Evolutionary conservation across 2,329 filamentous ascomycete species (phyloP), one percentile per base, ranked within the genome.

Genomic region (Beauveria caledonica): DNA sequence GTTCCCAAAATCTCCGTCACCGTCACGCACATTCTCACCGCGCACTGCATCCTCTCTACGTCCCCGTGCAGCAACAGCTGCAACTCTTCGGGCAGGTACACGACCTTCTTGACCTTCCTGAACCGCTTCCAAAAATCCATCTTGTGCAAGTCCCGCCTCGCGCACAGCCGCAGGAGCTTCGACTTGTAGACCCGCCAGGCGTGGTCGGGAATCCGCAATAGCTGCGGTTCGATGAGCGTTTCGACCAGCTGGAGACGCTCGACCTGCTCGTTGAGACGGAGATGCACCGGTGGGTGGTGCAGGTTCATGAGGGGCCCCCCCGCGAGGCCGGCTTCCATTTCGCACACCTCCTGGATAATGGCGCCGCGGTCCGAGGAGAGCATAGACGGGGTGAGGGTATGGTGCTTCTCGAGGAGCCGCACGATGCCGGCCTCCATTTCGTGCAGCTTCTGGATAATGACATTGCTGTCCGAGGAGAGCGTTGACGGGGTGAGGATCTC

Each of bases 81-180:
- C 39, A 66, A 50, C 62, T 74, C 71, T 54, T 74, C 72, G 5
- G 62, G 58, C 5, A 70, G 25, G 19, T 66, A 71, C 5, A 69
- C 58, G 19, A 73, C 67, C 15, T 61, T 63, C 13, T 64, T 62
- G 33, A 73, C 63, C 19, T 59, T 65, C 2, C 33, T 39, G 3
- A 70, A 64, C 5, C 68, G 66, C 33, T 66, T 62, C 11, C 53
- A 17, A 61, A 66, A 69, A 21, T 60, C 45, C 58, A 67, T 62
- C 8, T 60, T 51, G 17, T 60, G 55, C 5, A 64, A 45, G 1
- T 44, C 27, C 9, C 54, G 53, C 4, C 66, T 60, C 19, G 60
- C 60, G 48, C 63, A 64, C 23, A 67, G 54, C 2, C 52, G 39
- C 40, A 60, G 15, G 40, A 72, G 66, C 59, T 66, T 64, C 9